These are phyloP conservation scores for Starmerella bombicola DNA, from an alignment of 805 yeast species.

Conservation along the genomic window DNA sequence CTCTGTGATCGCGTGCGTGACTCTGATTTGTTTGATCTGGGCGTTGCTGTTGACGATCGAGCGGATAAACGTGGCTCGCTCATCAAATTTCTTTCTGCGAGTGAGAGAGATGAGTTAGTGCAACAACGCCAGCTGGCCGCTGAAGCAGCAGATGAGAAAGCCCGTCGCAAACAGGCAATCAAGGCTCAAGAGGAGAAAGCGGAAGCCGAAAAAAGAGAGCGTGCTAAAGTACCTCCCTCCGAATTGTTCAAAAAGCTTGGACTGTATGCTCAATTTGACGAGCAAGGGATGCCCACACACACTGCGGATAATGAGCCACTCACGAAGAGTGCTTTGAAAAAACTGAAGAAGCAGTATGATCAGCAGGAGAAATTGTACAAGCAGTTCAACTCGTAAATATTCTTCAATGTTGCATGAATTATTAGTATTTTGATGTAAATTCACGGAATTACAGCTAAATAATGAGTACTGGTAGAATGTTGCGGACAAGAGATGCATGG, in stretches of 20 bases:
- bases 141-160: constrained; percentile 41
- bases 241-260: constrained; percentile 44
- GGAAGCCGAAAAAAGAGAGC: constrained; percentile 55
- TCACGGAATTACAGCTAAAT: too few species aligned
- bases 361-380: constrained; percentile 73
- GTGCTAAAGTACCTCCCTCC: constrained; percentile 54
- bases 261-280: constrained; percentile 71
- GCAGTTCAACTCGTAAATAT: constrained; percentile 42
- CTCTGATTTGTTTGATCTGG: constrained; percentile 55
- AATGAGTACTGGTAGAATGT: too few species aligned
- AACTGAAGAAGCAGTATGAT: constrained; percentile 62
- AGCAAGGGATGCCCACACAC: constrained; percentile 66
- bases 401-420: too few species aligned
- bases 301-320: constrained; percentile 61
- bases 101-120: constrained; percentile 56
- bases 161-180: constrained; percentile 41
- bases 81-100: constrained; percentile 60
- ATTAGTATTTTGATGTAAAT: too few species aligned
- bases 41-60: constrained; percentile 83
- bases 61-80: constrained; percentile 65
- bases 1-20: constrained; percentile 67
- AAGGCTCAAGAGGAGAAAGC: constrained; percentile 19
- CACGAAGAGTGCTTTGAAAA: constrained; percentile 75
- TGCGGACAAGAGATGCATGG: too few species aligned
- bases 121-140: constrained; percentile 45